phyloP scores from a whole-genome alignment of 2,329 filamentous ascomycete species.

The Neodidymelliopsis sp. region DNA sequence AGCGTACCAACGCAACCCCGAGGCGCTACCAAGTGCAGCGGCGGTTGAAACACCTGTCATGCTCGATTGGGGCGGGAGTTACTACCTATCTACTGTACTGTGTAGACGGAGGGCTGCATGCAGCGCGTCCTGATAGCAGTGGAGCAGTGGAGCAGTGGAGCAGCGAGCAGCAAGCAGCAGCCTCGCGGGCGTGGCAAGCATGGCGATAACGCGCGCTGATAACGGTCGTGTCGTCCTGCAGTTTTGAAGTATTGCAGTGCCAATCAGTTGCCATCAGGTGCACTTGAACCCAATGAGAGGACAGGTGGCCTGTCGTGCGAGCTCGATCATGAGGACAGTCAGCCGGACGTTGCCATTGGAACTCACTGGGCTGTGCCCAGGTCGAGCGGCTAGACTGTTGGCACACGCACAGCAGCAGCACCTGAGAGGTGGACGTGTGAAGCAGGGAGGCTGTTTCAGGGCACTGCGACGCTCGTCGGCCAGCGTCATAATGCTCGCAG shows the following conservation, averaged over 20 bases:
- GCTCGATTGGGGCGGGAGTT: conserved; percentile 32
- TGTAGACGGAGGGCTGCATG: conserved; percentile 9
- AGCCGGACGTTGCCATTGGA: conserved; percentile 23
- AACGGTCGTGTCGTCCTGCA: no score
- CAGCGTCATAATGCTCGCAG: conserved; percentile 27
- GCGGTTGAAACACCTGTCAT: conserved; percentile 40
- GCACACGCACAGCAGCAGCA: conserved; percentile 31
- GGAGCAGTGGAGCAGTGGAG: no score
- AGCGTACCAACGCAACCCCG: conserved; percentile 24
- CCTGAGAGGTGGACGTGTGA: conserved; percentile 17
- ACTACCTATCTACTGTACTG: conserved; percentile 14
- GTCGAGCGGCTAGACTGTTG: conserved; percentile 19
- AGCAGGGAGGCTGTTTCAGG: conserved; percentile 38
- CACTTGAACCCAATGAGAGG: conserved; percentile 39
- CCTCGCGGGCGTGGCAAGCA: conserved; percentile 24
- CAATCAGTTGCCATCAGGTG: no score
- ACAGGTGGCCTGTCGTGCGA: conserved; percentile 32
- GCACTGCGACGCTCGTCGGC: conserved; percentile 9
- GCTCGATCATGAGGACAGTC: conserved; percentile 17
- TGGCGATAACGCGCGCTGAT: conserved; percentile 30
- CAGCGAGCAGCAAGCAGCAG: no score
- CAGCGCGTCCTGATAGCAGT: conserved; percentile 17
- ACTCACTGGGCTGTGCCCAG: conserved; percentile 21
- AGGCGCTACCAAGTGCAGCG: conserved; percentile 27
- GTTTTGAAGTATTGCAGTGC: no score